Percentiles rank a stretch among this genome's conserved stretches.
phyloP scores from a whole-genome alignment of 1,139 yeast genomes.

The Geotrichum europaeum region DNA sequence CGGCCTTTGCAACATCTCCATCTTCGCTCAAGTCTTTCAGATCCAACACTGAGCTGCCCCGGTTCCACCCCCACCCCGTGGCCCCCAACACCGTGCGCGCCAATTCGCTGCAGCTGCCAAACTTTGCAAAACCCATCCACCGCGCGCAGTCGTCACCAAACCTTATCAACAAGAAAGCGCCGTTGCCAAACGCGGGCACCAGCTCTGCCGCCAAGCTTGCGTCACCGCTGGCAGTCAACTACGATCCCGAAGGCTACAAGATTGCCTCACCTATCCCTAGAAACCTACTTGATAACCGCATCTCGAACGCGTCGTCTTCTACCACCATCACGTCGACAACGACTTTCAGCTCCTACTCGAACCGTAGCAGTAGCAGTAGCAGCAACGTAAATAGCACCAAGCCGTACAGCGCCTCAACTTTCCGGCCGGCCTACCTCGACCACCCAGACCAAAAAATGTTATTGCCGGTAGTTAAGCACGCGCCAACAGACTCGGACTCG shows the following conservation, averaged over 20 bases:
- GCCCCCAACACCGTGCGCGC: not conserved
- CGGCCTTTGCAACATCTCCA: not conserved
- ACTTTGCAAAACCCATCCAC: not conserved
- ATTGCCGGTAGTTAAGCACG: not conserved
- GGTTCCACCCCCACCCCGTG: not conserved
- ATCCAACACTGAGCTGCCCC: not conserved
- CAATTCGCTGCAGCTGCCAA: constrained; percentile 1
- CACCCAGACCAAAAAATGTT: not conserved
- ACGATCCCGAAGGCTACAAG: not conserved
- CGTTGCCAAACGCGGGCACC: not conserved
- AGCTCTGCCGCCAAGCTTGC: not conserved
- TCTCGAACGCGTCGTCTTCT: constrained; percentile 14
- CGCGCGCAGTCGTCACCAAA: constrained; percentile 3
- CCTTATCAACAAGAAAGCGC: not conserved
- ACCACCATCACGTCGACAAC: constrained; percentile 10
- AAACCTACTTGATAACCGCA: constrained; percentile 4
- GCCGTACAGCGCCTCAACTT: not conserved
- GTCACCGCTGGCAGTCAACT: not conserved
- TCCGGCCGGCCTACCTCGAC: not conserved
- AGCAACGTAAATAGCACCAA: not conserved
- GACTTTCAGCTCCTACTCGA: constrained; percentile 7
- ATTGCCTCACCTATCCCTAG: constrained; percentile 3
- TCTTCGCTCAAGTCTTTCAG: not conserved
- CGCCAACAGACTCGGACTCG: not conserved
- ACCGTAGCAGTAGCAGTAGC: constrained; percentile 13